Conservation (phyloP, 1,284 basidiomycete genomes). For the Dichomitus squalens region DNA sequence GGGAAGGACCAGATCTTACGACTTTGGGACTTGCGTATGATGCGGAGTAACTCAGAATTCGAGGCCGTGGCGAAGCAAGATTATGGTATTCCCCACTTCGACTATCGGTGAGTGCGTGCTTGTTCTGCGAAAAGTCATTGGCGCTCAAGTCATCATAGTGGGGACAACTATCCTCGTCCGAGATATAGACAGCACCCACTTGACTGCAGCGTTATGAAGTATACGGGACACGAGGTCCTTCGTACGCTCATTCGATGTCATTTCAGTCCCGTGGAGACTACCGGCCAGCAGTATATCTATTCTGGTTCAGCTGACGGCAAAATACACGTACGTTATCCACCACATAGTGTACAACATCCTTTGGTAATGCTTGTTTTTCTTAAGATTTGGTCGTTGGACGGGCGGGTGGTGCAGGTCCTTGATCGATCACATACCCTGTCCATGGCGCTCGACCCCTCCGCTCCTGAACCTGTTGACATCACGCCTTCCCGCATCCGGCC, state of each 20-base stretch:
- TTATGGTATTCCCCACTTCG: constrained; percentile 73
- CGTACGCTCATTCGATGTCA: constrained; percentile 94
- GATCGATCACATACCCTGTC: constrained; percentile 81
- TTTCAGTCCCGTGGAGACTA: constrained; percentile 91
- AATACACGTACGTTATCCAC: constrained; percentile 64
- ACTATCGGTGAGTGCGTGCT: constrained; percentile 67
- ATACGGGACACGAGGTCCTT: constrained; percentile 90
- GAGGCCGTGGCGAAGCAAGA: constrained; percentile 46
- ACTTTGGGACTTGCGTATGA: constrained; percentile 94
- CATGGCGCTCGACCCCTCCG: constrained; percentile 68
- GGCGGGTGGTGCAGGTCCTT: constrained; percentile 79
- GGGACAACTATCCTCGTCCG: constrained; percentile 69
- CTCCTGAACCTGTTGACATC: constrained; percentile 44
- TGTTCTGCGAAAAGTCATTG: not conserved
- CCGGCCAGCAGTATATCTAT: constrained; percentile 92
- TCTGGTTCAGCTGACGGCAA: constrained; percentile 86
- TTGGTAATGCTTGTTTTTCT: constrained; percentile 10
- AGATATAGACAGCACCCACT: constrained; percentile 68
- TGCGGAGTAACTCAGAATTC: constrained; percentile 78
- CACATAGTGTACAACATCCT: not conserved
- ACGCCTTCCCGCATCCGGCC: constrained; percentile 34
- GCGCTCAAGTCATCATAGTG: constrained; percentile 39
- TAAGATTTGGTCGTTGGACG: constrained; percentile 95
- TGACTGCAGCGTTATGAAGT: constrained; percentile 96
- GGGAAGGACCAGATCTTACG: constrained; percentile 95